Conservation (phyloP, 176 grass and related monocot genomes). For the Aechmea fasciata region DNA sequence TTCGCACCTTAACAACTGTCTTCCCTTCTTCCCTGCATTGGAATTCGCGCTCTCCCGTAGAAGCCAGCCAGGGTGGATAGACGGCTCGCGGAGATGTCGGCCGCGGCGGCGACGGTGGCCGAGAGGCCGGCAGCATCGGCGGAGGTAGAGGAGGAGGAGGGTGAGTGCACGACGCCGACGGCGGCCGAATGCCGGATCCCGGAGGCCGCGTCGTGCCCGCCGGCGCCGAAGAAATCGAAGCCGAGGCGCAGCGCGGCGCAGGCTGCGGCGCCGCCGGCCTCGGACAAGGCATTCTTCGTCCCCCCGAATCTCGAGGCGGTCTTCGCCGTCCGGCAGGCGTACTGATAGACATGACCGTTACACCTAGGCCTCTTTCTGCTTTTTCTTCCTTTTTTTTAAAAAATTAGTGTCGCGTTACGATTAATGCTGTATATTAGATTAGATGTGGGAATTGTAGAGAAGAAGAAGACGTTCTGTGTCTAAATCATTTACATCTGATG, state of each 20-base stretch:
- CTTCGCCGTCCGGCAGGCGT: not conserved
- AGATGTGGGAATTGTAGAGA: too few relatives aligned
- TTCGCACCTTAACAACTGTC: not conserved
- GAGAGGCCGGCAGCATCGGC: too few relatives aligned
- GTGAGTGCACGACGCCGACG: slow-evolving; percentile 34
- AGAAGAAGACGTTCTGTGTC: too few relatives aligned
- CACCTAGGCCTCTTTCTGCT: too few relatives aligned
- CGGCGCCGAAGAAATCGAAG: slow-evolving; percentile 43
- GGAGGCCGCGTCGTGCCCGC: slow-evolving; percentile 23
- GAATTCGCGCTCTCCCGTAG: not conserved
- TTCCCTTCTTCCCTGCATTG: not conserved
- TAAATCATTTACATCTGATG: too few relatives aligned
- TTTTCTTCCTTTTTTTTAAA: too few relatives aligned
- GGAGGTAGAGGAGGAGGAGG: not conserved
- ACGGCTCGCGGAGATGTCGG: not conserved
- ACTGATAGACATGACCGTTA: too few relatives aligned
- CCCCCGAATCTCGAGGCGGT: not conserved
- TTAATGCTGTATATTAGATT: too few relatives aligned
- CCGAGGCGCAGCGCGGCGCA: not conserved
- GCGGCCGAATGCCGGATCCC: slow-evolving; percentile 9
- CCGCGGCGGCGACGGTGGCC: not conserved
- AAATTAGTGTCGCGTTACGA: too few relatives aligned
- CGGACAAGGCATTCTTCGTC: not conserved
- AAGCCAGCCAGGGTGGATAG: not conserved
- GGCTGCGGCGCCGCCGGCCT: not conserved